phyloP scores from a whole-genome alignment of 768 basidiomycete genomes.

The Trametes elegans region DNA sequence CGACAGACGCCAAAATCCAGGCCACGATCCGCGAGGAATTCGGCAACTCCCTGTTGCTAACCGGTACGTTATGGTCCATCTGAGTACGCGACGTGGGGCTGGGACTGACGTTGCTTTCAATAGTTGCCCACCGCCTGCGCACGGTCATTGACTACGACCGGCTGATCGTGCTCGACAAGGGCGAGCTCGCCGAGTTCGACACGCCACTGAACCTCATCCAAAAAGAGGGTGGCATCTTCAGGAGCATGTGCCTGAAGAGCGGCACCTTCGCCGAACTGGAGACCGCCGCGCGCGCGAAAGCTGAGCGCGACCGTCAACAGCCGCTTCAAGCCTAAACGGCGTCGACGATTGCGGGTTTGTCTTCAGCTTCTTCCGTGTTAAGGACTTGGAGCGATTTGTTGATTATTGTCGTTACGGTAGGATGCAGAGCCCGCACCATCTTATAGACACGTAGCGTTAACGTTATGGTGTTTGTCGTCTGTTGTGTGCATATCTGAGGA shows the following conservation, averaged over 20 bases:
- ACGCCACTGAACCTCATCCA: slow-evolving; percentile 49
- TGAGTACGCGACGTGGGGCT: not conserved
- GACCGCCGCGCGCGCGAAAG: slow-evolving; percentile 48
- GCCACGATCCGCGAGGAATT: slow-evolving; percentile 86
- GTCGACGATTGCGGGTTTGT: no score
- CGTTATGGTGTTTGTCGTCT: no score
- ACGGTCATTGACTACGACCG: slow-evolving; percentile 83
- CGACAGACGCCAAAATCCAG: slow-evolving; percentile 89
- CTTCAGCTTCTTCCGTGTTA: no score
- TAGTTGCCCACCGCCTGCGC: slow-evolving; percentile 71
- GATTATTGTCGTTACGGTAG: no score
- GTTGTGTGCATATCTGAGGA: not conserved
- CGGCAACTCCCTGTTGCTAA: slow-evolving; percentile 66
- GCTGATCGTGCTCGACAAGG: slow-evolving; percentile 77
- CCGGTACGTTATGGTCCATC: slow-evolving; percentile 44
- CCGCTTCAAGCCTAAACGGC: not conserved
- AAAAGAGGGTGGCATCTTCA: slow-evolving; percentile 47
- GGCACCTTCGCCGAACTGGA: slow-evolving; percentile 64
- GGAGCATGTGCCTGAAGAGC: slow-evolving; percentile 57
- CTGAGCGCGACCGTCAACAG: slow-evolving; percentile 15
- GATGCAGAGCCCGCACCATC: no score
- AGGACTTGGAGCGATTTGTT: no score
- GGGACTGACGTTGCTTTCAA: slow-evolving; percentile 16
- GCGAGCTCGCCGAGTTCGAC: slow-evolving; percentile 47
- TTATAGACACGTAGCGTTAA: no score